Percentiles rank a stretch among this genome's conserved stretches.
Evolutionary conservation across 768 basidiomycete species (phyloP).

Genomic region (Krasilnikovozyma curviuscula): DNA sequence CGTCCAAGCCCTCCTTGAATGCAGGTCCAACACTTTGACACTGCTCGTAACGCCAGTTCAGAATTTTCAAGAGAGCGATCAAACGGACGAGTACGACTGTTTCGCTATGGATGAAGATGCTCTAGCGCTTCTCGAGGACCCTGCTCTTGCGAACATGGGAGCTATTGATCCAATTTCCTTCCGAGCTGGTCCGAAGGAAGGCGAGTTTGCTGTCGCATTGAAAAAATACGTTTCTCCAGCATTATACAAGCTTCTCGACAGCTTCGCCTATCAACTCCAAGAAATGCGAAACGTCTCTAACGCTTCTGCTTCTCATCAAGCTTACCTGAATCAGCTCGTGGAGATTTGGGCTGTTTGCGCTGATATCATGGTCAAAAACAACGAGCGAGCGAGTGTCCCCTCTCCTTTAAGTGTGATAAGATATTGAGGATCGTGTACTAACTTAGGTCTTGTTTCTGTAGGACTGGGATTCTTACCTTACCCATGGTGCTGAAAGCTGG

Average conservation of each 20-base stretch:
- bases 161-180: not conserved
- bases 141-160: not conserved
- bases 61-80: constrained; percentile 36
- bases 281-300: constrained; percentile 44
- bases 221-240: constrained; percentile 30
- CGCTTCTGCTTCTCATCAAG: constrained; percentile 47
- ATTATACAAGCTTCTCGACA: constrained; percentile 39
- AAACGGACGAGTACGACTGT: constrained; percentile 2
- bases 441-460: constrained; percentile 17
- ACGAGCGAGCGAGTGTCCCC: constrained; percentile 28
- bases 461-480: constrained; percentile 46
- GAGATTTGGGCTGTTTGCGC: constrained; percentile 59
- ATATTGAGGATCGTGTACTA: not conserved
- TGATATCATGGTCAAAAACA: constrained; percentile 39
- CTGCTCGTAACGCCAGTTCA: constrained; percentile 43
- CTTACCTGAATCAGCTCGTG: constrained; percentile 40
- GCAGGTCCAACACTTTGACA: constrained; percentile 14
- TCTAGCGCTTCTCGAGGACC: constrained; percentile 36
- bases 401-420: not conserved
- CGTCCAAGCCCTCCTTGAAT: constrained; percentile 41
- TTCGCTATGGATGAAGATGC: constrained; percentile 45
- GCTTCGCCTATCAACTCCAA: constrained; percentile 24
- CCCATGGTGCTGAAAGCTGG: constrained; percentile 37
- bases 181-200: not conserved
- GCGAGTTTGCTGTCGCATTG: not conserved